phyloP scores from a whole-genome alignment of 2,329 filamentous ascomycete genomes.

The Stagonosporopsis tanaceti region DNA sequence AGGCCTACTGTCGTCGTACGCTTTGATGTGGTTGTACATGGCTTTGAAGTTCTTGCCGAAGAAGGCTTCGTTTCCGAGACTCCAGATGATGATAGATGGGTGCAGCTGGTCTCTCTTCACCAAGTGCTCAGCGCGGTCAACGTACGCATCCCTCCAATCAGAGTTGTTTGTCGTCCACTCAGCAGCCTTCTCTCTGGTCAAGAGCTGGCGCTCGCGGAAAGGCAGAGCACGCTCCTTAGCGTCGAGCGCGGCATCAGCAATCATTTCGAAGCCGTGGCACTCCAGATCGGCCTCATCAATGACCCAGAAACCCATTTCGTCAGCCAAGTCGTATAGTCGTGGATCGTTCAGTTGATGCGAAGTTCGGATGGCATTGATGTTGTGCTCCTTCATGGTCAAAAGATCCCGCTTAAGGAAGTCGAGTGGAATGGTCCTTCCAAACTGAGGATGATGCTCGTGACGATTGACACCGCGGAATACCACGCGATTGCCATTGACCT shows the following conservation, averaged over 20 bases:
- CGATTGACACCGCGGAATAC: conserved; percentile 71
- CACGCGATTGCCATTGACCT: conserved; percentile 69
- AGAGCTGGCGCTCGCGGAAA: conserved; percentile 67
- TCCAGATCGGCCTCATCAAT: conserved; percentile 64
- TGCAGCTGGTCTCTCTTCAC: conserved; percentile 76
- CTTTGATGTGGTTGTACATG: conserved; percentile 71
- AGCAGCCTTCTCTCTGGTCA: conserved; percentile 64
- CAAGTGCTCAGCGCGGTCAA: conserved; percentile 71
- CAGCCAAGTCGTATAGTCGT: conserved; percentile 65
- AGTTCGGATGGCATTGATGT: conserved; percentile 74
- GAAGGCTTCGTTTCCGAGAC: conserved; percentile 76
- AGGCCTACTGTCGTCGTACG: conserved; percentile 64
- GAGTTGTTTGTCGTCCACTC: conserved; percentile 69
- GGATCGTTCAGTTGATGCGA: conserved; percentile 74
- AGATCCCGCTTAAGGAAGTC: conserved; percentile 70
- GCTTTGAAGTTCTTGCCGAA: conserved; percentile 72
- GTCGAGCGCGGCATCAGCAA: conserved; percentile 40
- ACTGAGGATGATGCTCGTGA: conserved; percentile 73
- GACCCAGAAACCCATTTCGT: conserved; percentile 73
- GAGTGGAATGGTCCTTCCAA: conserved; percentile 69
- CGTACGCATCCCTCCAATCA: conserved; percentile 68
- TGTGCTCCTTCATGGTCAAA: conserved; percentile 73
- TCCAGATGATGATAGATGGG: conserved; percentile 75
- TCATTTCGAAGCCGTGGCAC: conserved; percentile 55
- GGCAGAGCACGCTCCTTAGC: conserved; percentile 54